These are phyloP conservation scores for Atkinsonella hypoxylon DNA, from an alignment of 2,329 filamentous ascomycete species.

Conservation along the genomic window DNA sequence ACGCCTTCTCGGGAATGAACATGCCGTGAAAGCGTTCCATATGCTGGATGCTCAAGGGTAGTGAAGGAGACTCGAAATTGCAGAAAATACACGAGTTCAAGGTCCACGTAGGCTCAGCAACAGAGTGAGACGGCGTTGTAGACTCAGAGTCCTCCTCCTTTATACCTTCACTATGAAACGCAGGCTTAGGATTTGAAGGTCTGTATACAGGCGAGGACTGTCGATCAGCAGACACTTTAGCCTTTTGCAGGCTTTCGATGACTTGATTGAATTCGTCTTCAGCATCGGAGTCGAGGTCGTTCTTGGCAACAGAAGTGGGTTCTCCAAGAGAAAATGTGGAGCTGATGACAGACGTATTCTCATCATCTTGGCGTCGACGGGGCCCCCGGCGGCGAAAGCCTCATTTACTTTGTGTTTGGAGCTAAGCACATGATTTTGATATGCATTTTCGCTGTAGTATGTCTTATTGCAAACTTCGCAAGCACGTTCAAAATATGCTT, in stretches of 20 bases:
- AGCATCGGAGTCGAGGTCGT: constrained; percentile 50
- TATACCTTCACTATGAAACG: constrained; percentile 25
- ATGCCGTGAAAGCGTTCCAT: constrained; percentile 92
- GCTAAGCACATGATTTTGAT: constrained; percentile 81
- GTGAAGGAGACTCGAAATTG: constrained; percentile 67
- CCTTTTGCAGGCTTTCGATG: constrained; percentile 62
- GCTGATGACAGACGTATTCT: constrained; percentile 72
- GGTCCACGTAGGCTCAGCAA: constrained; percentile 27
- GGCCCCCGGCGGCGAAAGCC: constrained; percentile 26
- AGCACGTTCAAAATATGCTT: constrained; percentile 74
- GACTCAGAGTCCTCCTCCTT: constrained; percentile 32
- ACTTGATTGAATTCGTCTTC: constrained; percentile 69
- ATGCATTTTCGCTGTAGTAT: constrained; percentile 95
- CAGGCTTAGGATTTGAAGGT: constrained; percentile 38
- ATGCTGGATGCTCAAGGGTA: constrained; percentile 68
- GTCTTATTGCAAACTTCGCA: constrained; percentile 81
- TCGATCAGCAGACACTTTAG: constrained; percentile 49
- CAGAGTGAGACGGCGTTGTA: constrained; percentile 24
- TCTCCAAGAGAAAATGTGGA: constrained; percentile 87
- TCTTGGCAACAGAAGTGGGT: constrained; percentile 41
- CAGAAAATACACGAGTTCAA: constrained; percentile 72
- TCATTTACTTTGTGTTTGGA: constrained; percentile 66
- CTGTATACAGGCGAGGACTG: constrained; percentile 40
- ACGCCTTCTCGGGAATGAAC: constrained; percentile 86
- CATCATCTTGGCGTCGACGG: constrained; percentile 42